These are phyloP conservation scores for Ehretia macrophylla DNA, from an alignment of 257 asterid genomes.

Conservation along the genomic window DNA sequence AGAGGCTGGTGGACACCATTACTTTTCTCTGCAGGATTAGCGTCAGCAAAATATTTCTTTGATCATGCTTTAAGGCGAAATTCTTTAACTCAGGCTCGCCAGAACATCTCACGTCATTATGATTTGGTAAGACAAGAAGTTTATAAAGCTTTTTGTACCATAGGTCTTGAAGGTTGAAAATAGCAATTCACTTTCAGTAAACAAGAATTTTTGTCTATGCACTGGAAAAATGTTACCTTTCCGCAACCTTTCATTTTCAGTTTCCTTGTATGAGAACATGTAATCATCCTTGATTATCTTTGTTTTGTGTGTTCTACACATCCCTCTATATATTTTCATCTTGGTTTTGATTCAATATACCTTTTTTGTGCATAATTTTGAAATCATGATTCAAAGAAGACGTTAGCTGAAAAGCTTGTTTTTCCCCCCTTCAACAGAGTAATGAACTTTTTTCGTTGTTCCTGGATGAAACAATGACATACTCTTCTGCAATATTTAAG, in stretches of 20 bases:
- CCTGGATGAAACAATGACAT: slow-evolving; percentile 83
- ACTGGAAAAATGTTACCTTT: no score
- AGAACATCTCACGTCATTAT: slow-evolving; percentile 79
- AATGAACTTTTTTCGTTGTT: slow-evolving; percentile 61
- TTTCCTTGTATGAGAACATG: no score
- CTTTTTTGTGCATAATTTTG: background rate
- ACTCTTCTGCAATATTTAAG: slow-evolving; percentile 80
- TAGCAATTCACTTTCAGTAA: no score
- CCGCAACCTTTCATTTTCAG: no score
- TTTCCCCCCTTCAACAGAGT: slow-evolving; percentile 47
- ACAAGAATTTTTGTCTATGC: no score
- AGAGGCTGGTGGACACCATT: slow-evolving; percentile 98
- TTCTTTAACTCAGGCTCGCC: slow-evolving; percentile 73
- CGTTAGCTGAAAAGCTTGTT: background rate
- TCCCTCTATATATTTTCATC: no score
- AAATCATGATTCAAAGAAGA: no score
- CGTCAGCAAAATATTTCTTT: slow-evolving; percentile 86
- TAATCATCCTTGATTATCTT: no score
- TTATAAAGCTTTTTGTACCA: background rate
- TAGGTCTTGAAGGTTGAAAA: no score
- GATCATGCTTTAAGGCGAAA: slow-evolving; percentile 66
- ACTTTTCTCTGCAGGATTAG: slow-evolving; percentile 56
- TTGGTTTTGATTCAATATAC: background rate
- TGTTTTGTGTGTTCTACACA: no score
- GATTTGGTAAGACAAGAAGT: slow-evolving; percentile 48